Evolutionary conservation across 1,284 basidiomycete species (phyloP).

Genomic region (Leccinum solheimii): DNA sequence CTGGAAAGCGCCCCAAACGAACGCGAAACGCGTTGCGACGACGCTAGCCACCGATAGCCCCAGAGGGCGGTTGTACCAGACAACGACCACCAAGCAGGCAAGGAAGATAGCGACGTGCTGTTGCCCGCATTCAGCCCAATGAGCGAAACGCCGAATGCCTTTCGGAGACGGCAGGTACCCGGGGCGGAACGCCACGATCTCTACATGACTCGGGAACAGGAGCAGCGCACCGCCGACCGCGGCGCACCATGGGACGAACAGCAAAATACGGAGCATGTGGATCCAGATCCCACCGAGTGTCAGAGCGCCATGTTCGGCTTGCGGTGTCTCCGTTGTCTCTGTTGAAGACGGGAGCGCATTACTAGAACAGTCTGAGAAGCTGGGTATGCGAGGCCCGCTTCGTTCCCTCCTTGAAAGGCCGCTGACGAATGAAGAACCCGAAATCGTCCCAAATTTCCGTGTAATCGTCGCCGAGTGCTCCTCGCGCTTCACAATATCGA

Average conservation of each 20-base stretch:
- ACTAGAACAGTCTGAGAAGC: slow-evolving; percentile 6
- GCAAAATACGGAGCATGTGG: slow-evolving; percentile 23
- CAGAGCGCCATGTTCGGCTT: background rate
- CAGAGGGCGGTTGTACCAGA: slow-evolving; percentile 31
- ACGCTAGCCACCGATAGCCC: slow-evolving; percentile 33
- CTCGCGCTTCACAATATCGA: background rate
- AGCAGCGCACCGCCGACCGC: slow-evolving; percentile 46
- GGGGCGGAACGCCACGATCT: slow-evolving; percentile 39
- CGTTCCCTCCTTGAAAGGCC: slow-evolving; percentile 10
- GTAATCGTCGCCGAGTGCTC: slow-evolving; percentile 5
- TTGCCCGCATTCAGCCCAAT: slow-evolving; percentile 45
- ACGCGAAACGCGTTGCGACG: slow-evolving; percentile 35
- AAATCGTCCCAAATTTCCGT: slow-evolving; percentile 31
- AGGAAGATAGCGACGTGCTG: slow-evolving; percentile 45
- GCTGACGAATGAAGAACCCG: slow-evolving; percentile 19
- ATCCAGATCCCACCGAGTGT: background rate
- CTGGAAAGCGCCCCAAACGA: slow-evolving; percentile 41
- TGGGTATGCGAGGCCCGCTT: slow-evolving; percentile 15
- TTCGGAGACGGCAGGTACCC: slow-evolving; percentile 40
- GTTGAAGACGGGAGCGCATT: background rate
- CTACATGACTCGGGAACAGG: slow-evolving; percentile 41
- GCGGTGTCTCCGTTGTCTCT: background rate
- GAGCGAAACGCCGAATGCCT: slow-evolving; percentile 44
- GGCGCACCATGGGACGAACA: slow-evolving; percentile 51
- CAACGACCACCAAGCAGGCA: slow-evolving; percentile 29